phyloP scores from a whole-genome alignment of 257 asterid species.

The Ehretia macrophylla region DNA sequence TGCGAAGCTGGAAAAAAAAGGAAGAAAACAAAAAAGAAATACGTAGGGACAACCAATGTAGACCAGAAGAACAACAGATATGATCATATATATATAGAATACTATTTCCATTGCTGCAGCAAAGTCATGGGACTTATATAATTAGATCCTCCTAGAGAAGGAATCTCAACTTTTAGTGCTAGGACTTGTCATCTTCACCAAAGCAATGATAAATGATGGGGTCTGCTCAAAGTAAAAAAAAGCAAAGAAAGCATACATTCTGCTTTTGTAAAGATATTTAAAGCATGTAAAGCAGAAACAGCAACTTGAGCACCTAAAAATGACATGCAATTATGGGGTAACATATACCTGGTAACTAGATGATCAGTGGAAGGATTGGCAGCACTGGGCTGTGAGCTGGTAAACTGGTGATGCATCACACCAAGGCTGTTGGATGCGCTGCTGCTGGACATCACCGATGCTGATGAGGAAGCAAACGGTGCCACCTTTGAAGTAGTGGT shows the following conservation, averaged over 20 bases:
- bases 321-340: not conserved
- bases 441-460: slow-evolving; percentile 48
- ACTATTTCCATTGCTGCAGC: too few species aligned
- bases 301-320: not conserved
- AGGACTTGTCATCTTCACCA: not conserved
- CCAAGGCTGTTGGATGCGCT: slow-evolving; percentile 37
- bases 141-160: slow-evolving; percentile 7
- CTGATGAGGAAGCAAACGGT: slow-evolving; percentile 47
- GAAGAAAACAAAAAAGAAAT: not conserved
- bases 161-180: not conserved
- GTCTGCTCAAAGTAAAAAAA: slow-evolving; percentile 1
- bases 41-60: not conserved
- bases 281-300: not conserved
- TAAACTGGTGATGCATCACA: slow-evolving; percentile 46
- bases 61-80: too few species aligned
- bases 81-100: too few species aligned
- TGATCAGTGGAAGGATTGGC: slow-evolving; percentile 32
- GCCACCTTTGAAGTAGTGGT: slow-evolving; percentile 57
- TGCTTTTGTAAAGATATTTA: too few species aligned
- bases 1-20: not conserved
- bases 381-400: slow-evolving; percentile 33
- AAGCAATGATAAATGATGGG: not conserved
- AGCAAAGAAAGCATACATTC: not conserved
- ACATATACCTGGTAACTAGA: slow-evolving; percentile 39
- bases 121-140: not conserved